Base-by-base conservation (phyloP, 805 yeast genomes). In the Lachancea dasiensis region DNA sequence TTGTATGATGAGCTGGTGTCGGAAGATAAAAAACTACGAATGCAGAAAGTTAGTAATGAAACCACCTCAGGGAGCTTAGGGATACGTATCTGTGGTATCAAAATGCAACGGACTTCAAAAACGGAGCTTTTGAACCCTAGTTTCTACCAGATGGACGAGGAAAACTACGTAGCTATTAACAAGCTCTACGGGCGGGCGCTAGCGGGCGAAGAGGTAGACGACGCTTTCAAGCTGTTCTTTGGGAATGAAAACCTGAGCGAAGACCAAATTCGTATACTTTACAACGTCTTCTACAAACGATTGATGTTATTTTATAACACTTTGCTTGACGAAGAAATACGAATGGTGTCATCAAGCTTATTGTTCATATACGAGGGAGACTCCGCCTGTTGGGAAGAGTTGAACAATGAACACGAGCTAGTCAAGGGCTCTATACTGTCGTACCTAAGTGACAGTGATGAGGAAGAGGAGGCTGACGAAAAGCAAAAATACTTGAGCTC, bases 71-170 rank as follows among this genome's bases (percentile, higher is more conserved):
- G 96, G 0, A 64, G 79, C 3, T 64, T 85, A 9, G 72, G 77
- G 13, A 78, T 81, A 46, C 66, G 98, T 43, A 75, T 90, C 3
- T 89, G 97, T 50, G 98, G 98, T 0, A 84, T 90, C 90, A 79
- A 79, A 44, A 59, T 81, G 4, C 68, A 58, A 46, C 41, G 49
- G 19, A 49, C 49, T 23, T 13, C 34, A 1, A 14, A 10, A 10
- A 41, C 40, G 4, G 33, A 39, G n/a, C 39, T 52, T n/a, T 51
- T 60, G 5, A 54, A 47, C 6, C 15, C 27, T 13, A 28, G 44
- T 2, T 48, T 44, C 34, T 42, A 34, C 26, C 47, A 49, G 9
- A 31, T 31, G 27, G 56, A 52, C 3, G 58, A 53, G 5, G 67
- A 66, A 3, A 68, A 63, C 2, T 79, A 79, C 48, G 44, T 73